phyloP scores from a whole-genome alignment of 108 stramenopile species.

The Fistulifera pelliculosa region DNA sequence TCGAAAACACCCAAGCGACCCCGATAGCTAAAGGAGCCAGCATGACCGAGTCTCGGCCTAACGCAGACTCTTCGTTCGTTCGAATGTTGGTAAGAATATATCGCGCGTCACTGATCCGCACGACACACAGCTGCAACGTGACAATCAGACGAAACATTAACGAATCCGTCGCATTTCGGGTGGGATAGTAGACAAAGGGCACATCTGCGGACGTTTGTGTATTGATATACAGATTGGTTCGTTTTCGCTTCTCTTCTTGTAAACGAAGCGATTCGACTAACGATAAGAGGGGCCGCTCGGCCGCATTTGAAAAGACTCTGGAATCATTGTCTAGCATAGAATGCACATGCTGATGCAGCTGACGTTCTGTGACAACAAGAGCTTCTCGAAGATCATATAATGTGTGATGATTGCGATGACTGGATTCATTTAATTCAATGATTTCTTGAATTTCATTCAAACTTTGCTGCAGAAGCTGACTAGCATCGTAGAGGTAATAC shows the following conservation, averaged over 20 bases:
- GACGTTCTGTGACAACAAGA: conserved; percentile 29
- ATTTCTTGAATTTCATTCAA: too few species aligned
- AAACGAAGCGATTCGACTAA: too few species aligned
- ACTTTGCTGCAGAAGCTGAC: too few species aligned
- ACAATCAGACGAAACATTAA: conserved; percentile 71
- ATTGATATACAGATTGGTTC: conserved; percentile 8
- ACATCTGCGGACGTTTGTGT: conserved; percentile 20
- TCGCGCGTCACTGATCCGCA: conserved; percentile 65
- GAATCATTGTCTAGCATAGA: conserved; percentile 32
- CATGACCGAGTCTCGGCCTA: too few species aligned
- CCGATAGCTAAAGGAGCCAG: too few species aligned
- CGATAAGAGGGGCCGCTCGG: conserved; percentile 15
- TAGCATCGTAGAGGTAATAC: too few species aligned
- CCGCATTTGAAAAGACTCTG: conserved; percentile 23
- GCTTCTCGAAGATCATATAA: conserved; percentile 21
- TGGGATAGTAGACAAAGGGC: conserved; percentile 13
- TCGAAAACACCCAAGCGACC: too few species aligned
- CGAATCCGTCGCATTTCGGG: conserved; percentile 33
- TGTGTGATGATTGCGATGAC: conserved; percentile 8
- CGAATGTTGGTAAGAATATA: conserved; percentile 23
- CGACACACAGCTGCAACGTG: conserved; percentile 54
- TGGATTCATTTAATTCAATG: too few species aligned
- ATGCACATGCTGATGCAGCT: conserved; percentile 35
- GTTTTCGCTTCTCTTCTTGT: not conserved
- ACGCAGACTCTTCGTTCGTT: not conserved